Evolutionary conservation across 1,284 basidiomycete genomes (phyloP), one percentile per base, ranked within the genome.

Genomic region (Heliocybe sulcata): DNA sequence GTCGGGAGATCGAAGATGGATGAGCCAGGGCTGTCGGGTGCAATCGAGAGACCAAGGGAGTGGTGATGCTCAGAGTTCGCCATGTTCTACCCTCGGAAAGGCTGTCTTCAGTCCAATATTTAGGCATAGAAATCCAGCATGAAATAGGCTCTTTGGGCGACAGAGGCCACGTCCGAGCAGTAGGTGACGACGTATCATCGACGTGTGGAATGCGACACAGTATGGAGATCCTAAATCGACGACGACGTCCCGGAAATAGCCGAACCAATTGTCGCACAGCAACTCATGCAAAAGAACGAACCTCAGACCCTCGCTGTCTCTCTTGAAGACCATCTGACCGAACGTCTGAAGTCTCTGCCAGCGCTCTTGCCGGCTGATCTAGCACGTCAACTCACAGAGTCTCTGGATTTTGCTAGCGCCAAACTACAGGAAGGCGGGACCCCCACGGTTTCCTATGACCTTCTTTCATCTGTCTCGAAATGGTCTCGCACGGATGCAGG

Each of bases 1-100:
- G 74, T 76, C 12, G 86, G 85, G 25, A 88, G 72, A 65, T 88
- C 86, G 63, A 88, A 88, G 31, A 87, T 77, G 23, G 85, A 87
- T 3, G 85, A 88, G 48, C 80, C 76, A 35, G 83, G 83, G 59
- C 83, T 86, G 51, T 79, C 75, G 25, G 57, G 60, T 26, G 60
- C 61, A 51, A 54, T 27, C 23, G 29, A 38, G 51, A 20, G 20
- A 50, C 50, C 50, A 4, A 29, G 47, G 14, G 47, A 31, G 29
- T 31, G 29, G 29, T 31, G 29, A 6, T 31, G 29, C 29, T 31
- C 29, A 4, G 29, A 12, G 6, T 6, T 31, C 29, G 29, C 29
- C 29, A 12, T 31, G 29, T 31, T 4, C 12, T 31, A 12, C 29
- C 29, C 12, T 12, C 6, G 29, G 12, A 12, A 31, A 6, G 29